A percentile compares a stretch with the other conserved stretches of the same genome.
These are phyloP conservation scores for Lepidium sativum DNA, from an alignment of 345 rosid species.

Conservation along the genomic window DNA sequence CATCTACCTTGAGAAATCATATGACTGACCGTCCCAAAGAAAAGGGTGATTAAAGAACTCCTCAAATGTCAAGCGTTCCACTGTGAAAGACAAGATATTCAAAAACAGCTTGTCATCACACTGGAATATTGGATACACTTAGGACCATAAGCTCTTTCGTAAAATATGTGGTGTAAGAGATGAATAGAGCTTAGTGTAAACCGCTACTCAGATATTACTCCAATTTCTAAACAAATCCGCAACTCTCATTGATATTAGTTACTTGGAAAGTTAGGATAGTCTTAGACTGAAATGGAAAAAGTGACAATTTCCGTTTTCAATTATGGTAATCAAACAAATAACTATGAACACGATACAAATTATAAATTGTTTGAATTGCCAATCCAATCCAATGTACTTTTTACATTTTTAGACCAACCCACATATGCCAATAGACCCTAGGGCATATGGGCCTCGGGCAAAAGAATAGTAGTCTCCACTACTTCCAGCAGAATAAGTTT, in stretches of 20 bases:
- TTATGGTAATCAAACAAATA: background rate
- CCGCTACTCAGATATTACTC: background rate
- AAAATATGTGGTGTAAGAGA: background rate
- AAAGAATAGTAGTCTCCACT: background rate
- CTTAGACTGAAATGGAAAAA: background rate
- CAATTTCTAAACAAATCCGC: background rate
- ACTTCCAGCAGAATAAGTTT: background rate
- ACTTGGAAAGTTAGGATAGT: background rate
- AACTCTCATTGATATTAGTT: background rate
- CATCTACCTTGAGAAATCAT: slow-evolving; percentile 52
- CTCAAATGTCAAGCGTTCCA: slow-evolving; percentile 90
- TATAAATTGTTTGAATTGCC: background rate
- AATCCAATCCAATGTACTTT: background rate
- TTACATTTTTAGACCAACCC: slow-evolving; percentile 1
- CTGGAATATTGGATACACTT: background rate
- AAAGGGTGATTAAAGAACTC: slow-evolving; percentile 94
- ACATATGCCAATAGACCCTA: background rate
- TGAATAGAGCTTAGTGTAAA: background rate
- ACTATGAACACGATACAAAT: background rate
- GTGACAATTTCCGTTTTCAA: background rate
- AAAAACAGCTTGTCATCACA: background rate
- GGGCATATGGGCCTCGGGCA: slow-evolving; percentile 1
- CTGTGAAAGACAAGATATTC: slow-evolving; percentile 34
- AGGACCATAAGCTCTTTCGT: background rate
- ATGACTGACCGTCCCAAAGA: slow-evolving; percentile 43